Evolutionary conservation across 2,329 filamentous ascomycete genomes (phyloP).

Genomic region (Paraphoma chrysanthemicola): DNA sequence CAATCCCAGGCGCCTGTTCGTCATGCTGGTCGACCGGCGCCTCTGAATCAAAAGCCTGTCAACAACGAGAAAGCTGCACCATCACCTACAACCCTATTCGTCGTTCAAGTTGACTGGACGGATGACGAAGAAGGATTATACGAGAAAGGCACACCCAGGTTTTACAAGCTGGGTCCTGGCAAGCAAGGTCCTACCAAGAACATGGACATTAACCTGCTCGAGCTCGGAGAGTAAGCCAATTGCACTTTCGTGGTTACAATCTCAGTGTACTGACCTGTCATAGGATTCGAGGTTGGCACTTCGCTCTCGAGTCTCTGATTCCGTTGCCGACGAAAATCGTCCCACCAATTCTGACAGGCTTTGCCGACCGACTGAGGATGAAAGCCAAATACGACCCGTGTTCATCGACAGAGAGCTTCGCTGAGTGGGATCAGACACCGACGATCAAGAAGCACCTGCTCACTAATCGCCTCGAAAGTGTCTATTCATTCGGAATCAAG

Average conservation of each 20-base stretch:
- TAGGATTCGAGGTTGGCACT: constrained; percentile 39
- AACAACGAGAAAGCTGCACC: not conserved
- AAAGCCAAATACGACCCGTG: constrained; percentile 15
- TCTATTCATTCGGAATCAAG: constrained; percentile 39
- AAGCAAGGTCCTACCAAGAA: constrained; percentile 19
- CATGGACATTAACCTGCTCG: constrained; percentile 43
- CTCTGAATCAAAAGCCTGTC: constrained; percentile 1
- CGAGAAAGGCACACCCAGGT: constrained; percentile 34
- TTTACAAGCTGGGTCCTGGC: constrained; percentile 28
- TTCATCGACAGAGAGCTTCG: constrained; percentile 23
- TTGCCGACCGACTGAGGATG: constrained; percentile 30
- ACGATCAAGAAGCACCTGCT: constrained; percentile 19
- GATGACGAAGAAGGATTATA: constrained; percentile 38
- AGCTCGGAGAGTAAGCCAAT: constrained; percentile 35
- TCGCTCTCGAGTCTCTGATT: constrained; percentile 36
- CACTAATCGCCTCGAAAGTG: constrained; percentile 28
- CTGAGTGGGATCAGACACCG: constrained; percentile 22
- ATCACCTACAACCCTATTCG: constrained; percentile 9
- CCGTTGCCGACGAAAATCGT: constrained; percentile 18
- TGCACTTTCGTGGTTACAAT: constrained; percentile 27
- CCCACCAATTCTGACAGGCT: constrained; percentile 29
- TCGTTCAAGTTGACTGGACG: constrained; percentile 42
- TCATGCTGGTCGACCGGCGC: constrained; percentile 14
- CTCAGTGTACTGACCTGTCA: constrained; percentile 7
- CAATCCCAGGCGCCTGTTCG: constrained; percentile 8